A percentile compares a stretch with the other conserved stretches of the same genome.
These are phyloP conservation scores for Bruguiera hainesii DNA, from an alignment of 441 rosid genomes.

Conservation along the genomic window DNA sequence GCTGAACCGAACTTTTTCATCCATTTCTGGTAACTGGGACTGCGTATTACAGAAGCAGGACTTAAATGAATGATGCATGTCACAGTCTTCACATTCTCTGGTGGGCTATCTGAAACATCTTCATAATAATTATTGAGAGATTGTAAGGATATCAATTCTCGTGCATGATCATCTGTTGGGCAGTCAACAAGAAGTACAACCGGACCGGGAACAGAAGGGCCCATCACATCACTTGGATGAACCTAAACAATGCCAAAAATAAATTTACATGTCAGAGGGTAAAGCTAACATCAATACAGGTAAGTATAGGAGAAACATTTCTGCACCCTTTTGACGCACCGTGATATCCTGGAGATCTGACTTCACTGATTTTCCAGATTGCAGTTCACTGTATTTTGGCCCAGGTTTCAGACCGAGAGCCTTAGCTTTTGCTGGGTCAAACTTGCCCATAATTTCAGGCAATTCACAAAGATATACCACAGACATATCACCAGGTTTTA, in stretches of 20 bases:
- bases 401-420: conserved; percentile 82
- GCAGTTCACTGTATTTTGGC: conserved; percentile 72
- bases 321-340: conserved; percentile 36
- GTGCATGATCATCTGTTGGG: conserved; percentile 70
- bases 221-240: conserved; percentile 97
- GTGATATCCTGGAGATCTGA: conserved; percentile 58
- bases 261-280: conserved; percentile 4
- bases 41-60: conserved; percentile 56
- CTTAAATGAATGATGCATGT: conserved; percentile 82
- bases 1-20: conserved; percentile 67
- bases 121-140: conserved; percentile 50
- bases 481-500: conserved; percentile 72
- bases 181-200: conserved; percentile 82
- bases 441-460: conserved; percentile 77
- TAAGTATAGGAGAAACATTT: background rate
- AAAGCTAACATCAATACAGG: conserved; percentile 12
- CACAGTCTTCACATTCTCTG: conserved; percentile 45
- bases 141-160: conserved; percentile 44
- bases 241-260: conserved; percentile 36
- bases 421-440: conserved; percentile 70
- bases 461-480: conserved; percentile 83
- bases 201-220: conserved; percentile 88
- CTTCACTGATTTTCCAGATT: conserved; percentile 75
- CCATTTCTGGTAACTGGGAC: conserved; percentile 66
- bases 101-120: conserved; percentile 23